These are phyloP conservation scores for Ammopiptanthus mongolicus DNA, from an alignment of 306 rosid genomes.

Conservation along the genomic window DNA sequence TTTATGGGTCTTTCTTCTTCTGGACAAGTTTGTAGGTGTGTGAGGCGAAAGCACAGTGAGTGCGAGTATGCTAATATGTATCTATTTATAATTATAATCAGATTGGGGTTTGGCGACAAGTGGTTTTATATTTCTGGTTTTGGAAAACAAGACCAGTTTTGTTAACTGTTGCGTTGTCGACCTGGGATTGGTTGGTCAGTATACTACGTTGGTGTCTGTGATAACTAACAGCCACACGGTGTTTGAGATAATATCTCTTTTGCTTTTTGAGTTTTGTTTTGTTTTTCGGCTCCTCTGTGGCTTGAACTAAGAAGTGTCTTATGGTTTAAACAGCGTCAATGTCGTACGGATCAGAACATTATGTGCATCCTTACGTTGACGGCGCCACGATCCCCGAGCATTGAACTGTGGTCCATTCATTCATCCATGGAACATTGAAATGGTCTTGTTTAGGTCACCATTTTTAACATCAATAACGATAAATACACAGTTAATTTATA, in stretches of 20 bases:
- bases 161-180: slow-evolving; percentile 57
- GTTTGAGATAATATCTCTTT: background rate
- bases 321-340: slow-evolving; percentile 26
- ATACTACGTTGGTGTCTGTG: slow-evolving; percentile 16
- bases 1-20: slow-evolving; percentile 35
- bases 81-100: too few species aligned
- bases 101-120: background rate
- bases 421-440: too few species aligned
- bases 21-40: slow-evolving; percentile 25
- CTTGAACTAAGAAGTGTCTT: slow-evolving; percentile 5
- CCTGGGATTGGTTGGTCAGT: slow-evolving; percentile 6
- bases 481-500: too few species aligned
- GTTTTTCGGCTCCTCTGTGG: background rate
- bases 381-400: slow-evolving; percentile 19
- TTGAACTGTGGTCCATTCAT: too few species aligned
- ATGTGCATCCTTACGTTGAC: slow-evolving; percentile 26
- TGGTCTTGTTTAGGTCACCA: too few species aligned
- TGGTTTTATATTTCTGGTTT: slow-evolving; percentile 35
- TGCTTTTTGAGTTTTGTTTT: slow-evolving; percentile 11
- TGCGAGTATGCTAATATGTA: background rate
- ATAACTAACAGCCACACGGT: slow-evolving; percentile 25
- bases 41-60: slow-evolving; percentile 23
- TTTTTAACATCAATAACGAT: too few species aligned
- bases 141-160: slow-evolving; percentile 27
- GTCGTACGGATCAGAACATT: slow-evolving; percentile 23